Evolutionary conservation across 202 grass and related monocot genomes (phyloP).

Genomic region (Carex arenaria): DNA sequence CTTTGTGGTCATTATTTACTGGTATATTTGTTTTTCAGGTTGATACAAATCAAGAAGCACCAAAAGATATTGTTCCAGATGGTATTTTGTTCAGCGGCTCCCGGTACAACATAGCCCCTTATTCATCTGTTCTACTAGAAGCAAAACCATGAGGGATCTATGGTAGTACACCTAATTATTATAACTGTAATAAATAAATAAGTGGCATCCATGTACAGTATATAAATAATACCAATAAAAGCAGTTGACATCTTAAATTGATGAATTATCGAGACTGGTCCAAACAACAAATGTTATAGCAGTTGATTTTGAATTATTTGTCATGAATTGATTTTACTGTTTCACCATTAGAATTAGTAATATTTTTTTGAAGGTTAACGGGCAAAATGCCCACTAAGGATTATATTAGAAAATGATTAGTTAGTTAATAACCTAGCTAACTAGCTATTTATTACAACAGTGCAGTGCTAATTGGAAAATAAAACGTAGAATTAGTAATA

Average conservation of each 20-base stretch:
- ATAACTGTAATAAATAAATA: background rate
- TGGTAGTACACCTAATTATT: background rate
- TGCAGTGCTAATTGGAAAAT: too few relatives aligned
- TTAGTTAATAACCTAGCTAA: too few relatives aligned
- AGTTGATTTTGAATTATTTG: background rate
- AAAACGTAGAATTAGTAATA: background rate
- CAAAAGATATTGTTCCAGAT: constrained; percentile 62
- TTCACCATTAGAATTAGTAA: background rate
- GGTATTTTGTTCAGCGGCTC: constrained; percentile 37
- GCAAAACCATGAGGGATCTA: constrained; percentile 41
- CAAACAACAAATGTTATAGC: background rate
- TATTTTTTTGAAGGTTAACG: too few relatives aligned
- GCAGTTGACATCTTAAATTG: background rate
- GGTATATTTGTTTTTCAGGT: constrained; percentile 33
- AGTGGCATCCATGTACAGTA: background rate
- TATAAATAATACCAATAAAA: constrained; percentile 3
- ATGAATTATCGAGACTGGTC: too few relatives aligned
- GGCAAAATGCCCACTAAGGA: too few relatives aligned
- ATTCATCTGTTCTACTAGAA: constrained; percentile 78
- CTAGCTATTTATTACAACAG: too few relatives aligned
- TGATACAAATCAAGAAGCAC: constrained; percentile 87
- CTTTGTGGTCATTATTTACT: background rate
- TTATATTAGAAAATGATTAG: too few relatives aligned
- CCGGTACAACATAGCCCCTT: constrained; percentile 64
- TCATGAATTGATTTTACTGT: background rate